Evolutionary conservation across 163 green algal genomes (phyloP).

Genomic region (Scenedesmus sp.): DNA sequence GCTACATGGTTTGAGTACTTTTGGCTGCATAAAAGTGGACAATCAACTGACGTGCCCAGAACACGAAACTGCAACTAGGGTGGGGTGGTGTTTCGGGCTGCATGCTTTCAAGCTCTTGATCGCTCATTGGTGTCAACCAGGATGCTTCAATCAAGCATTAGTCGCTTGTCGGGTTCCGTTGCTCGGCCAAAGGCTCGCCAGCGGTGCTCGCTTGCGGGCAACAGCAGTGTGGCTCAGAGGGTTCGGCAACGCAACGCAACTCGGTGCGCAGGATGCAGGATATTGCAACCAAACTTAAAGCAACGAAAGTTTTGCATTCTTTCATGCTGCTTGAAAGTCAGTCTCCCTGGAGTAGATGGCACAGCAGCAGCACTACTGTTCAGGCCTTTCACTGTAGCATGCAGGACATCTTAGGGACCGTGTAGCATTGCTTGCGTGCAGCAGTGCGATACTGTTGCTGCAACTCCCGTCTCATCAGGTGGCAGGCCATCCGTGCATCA

Average conservation of each 20-base stretch:
- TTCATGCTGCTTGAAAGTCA: not conserved
- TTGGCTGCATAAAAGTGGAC: not conserved
- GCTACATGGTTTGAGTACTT: not conserved
- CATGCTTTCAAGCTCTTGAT: not conserved
- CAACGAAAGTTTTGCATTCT: not conserved
- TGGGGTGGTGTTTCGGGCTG: not conserved
- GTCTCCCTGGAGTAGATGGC: not conserved
- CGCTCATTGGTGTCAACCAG: not conserved
- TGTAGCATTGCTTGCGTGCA: not conserved
- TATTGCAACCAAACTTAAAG: not conserved
- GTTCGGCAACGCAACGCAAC: not conserved
- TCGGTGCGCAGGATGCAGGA: not conserved
- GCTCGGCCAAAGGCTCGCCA: not conserved
- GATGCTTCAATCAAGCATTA: not conserved
- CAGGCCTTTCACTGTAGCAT: not conserved
- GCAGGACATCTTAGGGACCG: not conserved
- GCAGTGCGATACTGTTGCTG: not conserved
- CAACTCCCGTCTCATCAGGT: no score
- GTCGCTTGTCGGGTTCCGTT: not conserved
- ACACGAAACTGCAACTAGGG: not conserved
- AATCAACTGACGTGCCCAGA: not conserved
- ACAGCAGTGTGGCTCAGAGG: slow-evolving; percentile 9
- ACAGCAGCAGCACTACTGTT: not conserved
- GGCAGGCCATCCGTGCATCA: not conserved
- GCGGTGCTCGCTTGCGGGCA: not conserved